Evolutionary conservation across 164 flowering plant genomes (phyloP).

Genomic region (Annona cherimola): DNA sequence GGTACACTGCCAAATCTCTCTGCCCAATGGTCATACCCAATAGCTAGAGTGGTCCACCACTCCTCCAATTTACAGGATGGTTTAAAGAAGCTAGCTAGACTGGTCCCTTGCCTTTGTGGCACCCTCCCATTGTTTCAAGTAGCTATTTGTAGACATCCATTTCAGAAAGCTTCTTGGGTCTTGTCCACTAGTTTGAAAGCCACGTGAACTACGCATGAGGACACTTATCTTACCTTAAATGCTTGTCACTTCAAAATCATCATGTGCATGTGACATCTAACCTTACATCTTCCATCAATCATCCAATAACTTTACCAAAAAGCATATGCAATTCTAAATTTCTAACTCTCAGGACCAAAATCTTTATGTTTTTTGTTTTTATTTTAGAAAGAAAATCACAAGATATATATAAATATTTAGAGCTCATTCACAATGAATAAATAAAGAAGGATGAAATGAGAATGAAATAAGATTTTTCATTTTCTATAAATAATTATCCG

Average conservation of each 20-base stretch:
- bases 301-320: not conserved
- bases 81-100: slow-evolving; percentile 1
- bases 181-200: slow-evolving; percentile 7
- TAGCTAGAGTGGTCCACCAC: not conserved
- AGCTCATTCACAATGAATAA: not conserved
- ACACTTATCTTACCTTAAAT: not conserved
- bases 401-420: not conserved
- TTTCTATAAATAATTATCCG: too few relatives aligned
- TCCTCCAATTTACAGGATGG: not conserved
- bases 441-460: too few relatives aligned
- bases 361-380: not conserved
- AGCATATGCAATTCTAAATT: not conserved
- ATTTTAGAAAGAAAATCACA: too few relatives aligned
- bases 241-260: not conserved
- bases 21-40: not conserved
- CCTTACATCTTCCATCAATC: not conserved
- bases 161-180: not conserved
- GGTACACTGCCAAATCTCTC: not conserved
- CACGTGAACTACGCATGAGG: not conserved
- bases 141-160: not conserved
- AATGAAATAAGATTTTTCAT: too few relatives aligned
- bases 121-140: slow-evolving; percentile 1
- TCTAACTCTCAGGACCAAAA: not conserved
- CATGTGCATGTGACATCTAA: not conserved
- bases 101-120: not conserved